A percentile compares a stretch with the other conserved stretches of the same genome.
These are phyloP conservation scores for Funneliformis geosporum DNA, from an alignment of 192 early-diverging fungal species.

Conservation along the genomic window DNA sequence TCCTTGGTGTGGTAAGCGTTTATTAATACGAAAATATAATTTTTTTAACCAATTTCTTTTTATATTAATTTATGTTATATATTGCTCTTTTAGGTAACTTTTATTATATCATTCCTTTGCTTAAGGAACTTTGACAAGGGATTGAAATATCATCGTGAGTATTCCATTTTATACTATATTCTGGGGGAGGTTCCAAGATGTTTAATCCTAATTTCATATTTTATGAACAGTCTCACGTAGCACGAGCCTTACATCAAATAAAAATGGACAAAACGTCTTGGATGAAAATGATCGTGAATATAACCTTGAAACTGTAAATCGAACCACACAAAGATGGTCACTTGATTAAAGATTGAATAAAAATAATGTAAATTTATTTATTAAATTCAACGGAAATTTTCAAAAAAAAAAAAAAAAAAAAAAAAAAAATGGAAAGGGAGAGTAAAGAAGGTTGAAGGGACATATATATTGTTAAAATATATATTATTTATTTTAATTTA, in stretches of 20 bases:
- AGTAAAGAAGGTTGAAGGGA: too few species aligned
- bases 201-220: background rate
- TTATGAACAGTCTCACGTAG: conserved; percentile 7
- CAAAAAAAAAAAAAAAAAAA: background rate
- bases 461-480: too few species aligned
- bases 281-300: background rate
- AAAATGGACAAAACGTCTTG: background rate
- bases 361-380: background rate
- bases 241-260: background rate
- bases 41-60: conserved; percentile 1
- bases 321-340: conserved; percentile 16
- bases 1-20: conserved; percentile 46
- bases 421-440: background rate
- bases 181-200: too few species aligned
- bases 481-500: too few species aligned
- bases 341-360: background rate
- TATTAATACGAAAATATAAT: conserved; percentile 21
- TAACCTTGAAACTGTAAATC: conserved; percentile 7
- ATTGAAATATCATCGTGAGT: conserved; percentile 67
- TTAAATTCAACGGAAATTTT: background rate
- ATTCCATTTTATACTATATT: too few species aligned
- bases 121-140: conserved; percentile 72
- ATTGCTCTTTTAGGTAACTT: conserved; percentile 40
- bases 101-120: conserved; percentile 59
- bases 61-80: background rate